These are phyloP conservation scores for Sarocladium kiliense DNA, from an alignment of 2,329 filamentous ascomycete species.

Conservation along the genomic window DNA sequence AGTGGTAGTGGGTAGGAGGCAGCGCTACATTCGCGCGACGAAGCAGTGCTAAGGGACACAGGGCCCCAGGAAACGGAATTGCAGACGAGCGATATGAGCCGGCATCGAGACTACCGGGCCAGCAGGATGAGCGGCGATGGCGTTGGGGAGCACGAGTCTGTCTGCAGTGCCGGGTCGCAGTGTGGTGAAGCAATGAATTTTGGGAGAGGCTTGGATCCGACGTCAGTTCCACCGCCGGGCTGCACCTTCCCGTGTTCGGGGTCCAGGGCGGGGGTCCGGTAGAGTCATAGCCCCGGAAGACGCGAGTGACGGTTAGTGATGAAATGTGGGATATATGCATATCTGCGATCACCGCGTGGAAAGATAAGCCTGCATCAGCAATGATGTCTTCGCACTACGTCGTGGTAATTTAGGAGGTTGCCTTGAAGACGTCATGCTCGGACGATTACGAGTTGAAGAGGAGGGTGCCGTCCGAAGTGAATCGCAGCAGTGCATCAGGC, in stretches of 20 bases:
- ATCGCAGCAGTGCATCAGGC: no score
- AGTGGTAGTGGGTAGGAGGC: slow-evolving; percentile 11
- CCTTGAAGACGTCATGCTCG: slow-evolving; percentile 1
- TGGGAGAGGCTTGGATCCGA: neutral
- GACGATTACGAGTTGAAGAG: no score
- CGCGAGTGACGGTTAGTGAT: neutral
- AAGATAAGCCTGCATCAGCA: slow-evolving; percentile 1
- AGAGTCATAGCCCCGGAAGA: neutral
- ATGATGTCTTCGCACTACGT: neutral
- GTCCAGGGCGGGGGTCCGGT: neutral
- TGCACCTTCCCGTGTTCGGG: neutral
- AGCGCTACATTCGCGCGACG: slow-evolving; percentile 42
- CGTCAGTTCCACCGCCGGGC: slow-evolving; percentile 7
- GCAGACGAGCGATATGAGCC: slow-evolving; percentile 29
- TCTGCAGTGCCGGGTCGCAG: slow-evolving; percentile 9
- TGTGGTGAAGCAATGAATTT: slow-evolving; percentile 8
- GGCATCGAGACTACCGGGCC: slow-evolving; percentile 33
- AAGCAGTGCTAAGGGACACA: slow-evolving; percentile 37
- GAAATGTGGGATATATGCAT: neutral
- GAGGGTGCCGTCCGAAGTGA: no score
- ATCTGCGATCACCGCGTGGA: neutral
- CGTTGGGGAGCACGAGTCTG: slow-evolving; percentile 10
- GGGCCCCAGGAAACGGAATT: slow-evolving; percentile 28
- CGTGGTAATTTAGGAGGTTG: neutral
- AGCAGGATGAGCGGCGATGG: slow-evolving; percentile 16